Conservation (phyloP, 441 rosid species). For the Erodium texanum region DNA sequence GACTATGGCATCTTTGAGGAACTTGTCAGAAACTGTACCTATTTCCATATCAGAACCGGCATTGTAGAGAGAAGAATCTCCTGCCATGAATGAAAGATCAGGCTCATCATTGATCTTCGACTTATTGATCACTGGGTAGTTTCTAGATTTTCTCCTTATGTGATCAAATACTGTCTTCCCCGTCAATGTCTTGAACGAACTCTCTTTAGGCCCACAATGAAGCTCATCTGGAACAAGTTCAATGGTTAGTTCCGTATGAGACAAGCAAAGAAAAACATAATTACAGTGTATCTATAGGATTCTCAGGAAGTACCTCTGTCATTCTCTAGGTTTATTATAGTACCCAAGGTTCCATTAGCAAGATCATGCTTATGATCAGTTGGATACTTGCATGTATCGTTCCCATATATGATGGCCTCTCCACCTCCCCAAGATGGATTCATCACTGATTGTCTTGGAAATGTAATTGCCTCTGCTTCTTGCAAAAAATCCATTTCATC, state of each 20-base stretch:
- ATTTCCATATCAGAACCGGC: background rate
- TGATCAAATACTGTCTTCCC: slow-evolving; percentile 55
- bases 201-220: slow-evolving; percentile 1
- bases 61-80: no score
- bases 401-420: no score
- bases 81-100: slow-evolving; percentile 9
- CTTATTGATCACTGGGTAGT: slow-evolving; percentile 36
- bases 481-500: slow-evolving; percentile 22
- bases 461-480: slow-evolving; percentile 19
- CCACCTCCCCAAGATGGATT: slow-evolving; percentile 7
- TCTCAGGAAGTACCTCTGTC: slow-evolving; percentile 27
- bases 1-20: slow-evolving; percentile 17
- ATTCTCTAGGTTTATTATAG: slow-evolving; percentile 20
- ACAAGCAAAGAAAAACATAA: slow-evolving; percentile 11
- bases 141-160: slow-evolving; percentile 55
- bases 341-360: slow-evolving; percentile 19
- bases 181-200: slow-evolving; percentile 26
- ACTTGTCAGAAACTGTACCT: slow-evolving; percentile 9
- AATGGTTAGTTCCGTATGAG: slow-evolving; percentile 6
- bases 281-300: background rate
- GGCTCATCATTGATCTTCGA: slow-evolving; percentile 20
- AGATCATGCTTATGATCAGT: slow-evolving; percentile 16
- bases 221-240: slow-evolving; percentile 7
- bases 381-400: slow-evolving; percentile 3
- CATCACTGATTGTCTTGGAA: slow-evolving; percentile 25